phyloP scores from a whole-genome alignment of 345 rosid genomes.

The Pseudoturritis turrita region DNA sequence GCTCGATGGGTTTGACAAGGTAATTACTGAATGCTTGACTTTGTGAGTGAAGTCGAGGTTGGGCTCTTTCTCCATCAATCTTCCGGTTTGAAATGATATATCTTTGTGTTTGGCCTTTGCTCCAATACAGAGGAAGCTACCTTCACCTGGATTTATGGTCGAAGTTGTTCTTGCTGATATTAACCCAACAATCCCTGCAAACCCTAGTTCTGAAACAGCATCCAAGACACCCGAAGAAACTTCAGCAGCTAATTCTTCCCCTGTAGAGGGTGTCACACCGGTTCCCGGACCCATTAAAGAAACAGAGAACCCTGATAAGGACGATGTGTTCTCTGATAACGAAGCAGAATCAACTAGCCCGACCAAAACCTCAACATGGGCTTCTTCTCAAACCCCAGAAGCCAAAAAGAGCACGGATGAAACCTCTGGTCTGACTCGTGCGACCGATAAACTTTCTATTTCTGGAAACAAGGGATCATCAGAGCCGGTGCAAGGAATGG shows the following conservation, averaged over 20 bases:
- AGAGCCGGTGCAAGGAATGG: slow-evolving; percentile 18
- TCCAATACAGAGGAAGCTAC: slow-evolving; percentile 67
- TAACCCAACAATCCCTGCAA: slow-evolving; percentile 31
- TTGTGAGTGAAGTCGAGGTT: background rate
- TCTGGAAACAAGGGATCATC: slow-evolving; percentile 35
- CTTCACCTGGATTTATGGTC: slow-evolving; percentile 80
- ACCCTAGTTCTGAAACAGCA: slow-evolving; percentile 30
- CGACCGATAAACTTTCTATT: slow-evolving; percentile 47
- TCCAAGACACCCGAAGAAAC: slow-evolving; percentile 39
- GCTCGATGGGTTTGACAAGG: slow-evolving; percentile 81
- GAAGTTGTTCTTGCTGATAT: slow-evolving; percentile 67
- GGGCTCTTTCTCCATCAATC: slow-evolving; percentile 5
- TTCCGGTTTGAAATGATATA: background rate
- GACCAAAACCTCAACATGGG: slow-evolving; percentile 18
- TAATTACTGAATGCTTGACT: slow-evolving; percentile 21
- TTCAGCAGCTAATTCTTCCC: slow-evolving; percentile 33
- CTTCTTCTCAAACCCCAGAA: slow-evolving; percentile 26
- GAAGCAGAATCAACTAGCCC: slow-evolving; percentile 41
- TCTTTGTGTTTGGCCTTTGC: slow-evolving; percentile 7
- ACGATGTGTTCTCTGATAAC: slow-evolving; percentile 72
- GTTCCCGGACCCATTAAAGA: slow-evolving; percentile 41
- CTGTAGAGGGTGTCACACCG: slow-evolving; percentile 29
- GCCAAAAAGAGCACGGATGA: slow-evolving; percentile 33
- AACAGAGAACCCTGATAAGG: slow-evolving; percentile 44
- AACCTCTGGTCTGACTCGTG: slow-evolving; percentile 37